Base-by-base conservation (phyloP, 2,329 filamentous ascomycete species). In the Ceratocystis colombiana region DNA sequence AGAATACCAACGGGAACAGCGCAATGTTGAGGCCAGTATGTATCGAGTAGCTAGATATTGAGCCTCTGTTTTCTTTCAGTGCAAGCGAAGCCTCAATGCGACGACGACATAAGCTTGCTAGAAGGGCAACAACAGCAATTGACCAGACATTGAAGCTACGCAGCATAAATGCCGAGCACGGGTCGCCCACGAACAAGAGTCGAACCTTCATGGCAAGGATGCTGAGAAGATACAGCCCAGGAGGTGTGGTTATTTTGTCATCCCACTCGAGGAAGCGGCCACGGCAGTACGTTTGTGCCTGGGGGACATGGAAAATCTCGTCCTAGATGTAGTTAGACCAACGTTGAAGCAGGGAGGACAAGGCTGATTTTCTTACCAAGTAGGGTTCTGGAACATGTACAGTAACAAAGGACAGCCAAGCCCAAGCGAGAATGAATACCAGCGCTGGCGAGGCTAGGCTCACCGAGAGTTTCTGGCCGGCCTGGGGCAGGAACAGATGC, bases 161-260 rank as follows among this genome's bases (percentile, higher is more conserved):
- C 0, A 85, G 77, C 59, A 74, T 75, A 20, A 74, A 75, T 7
- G 77, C 72, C 2, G 74, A 75, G 68, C 79, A 81, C 25, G 68
- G 64, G 1, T 10, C 72, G 30, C 33, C 41, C 1, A 64, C 57
- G 15, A 33, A 57, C 12, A 69, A 50, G 30, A 66, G 17, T n/a
- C 53, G 17, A 1, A 65, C 15, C 22, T 57, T 61, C 10, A 64
- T 64, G 20, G 68, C 63, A 22, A 61, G 25, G 20, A 70, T 69
- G 0, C 80, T 80, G 20, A 64, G 22, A 22, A 71, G 79, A 74
- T 79, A 90, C 78, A 99, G 78, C 44, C 92, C 94, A 0, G 94
- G 93, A 0, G 94, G 94, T 1, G 94, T 99, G 0, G 94, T 99
- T 73, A 99, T 94, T 74, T 97, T 99, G 68, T 93, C 88, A 75